Conservation (phyloP, 1,284 basidiomycete species). For the Tremellales sp. region DNA sequence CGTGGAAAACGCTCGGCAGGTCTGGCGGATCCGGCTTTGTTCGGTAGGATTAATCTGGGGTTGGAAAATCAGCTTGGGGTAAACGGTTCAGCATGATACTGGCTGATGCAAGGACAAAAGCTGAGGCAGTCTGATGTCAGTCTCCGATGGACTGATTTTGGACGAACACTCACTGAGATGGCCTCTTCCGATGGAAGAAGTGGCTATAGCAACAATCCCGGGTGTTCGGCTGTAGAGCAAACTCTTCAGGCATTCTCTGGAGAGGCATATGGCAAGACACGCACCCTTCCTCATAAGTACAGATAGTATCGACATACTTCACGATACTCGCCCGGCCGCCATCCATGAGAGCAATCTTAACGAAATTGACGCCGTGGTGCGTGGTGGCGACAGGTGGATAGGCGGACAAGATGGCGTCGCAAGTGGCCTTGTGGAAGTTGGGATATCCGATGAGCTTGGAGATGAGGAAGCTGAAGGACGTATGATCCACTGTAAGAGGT, state of each 20-base stretch:
- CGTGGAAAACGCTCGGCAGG: slow-evolving; percentile 39
- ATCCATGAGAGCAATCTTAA: slow-evolving; percentile 34
- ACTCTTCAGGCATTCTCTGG: background rate
- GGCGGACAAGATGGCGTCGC: slow-evolving; percentile 36
- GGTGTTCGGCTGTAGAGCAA: slow-evolving; percentile 27
- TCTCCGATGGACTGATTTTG: slow-evolving; percentile 9
- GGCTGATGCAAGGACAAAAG: slow-evolving; percentile 25
- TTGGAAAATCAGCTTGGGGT: slow-evolving; percentile 1
- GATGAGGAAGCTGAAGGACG: slow-evolving; percentile 34
- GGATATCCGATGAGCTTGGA: slow-evolving; percentile 36
- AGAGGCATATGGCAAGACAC: slow-evolving; percentile 10
- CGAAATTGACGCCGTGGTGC: slow-evolving; percentile 44
- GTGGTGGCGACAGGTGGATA: slow-evolving; percentile 43
- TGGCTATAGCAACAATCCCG: slow-evolving; percentile 40
- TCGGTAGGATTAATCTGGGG: slow-evolving; percentile 29
- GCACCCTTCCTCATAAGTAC: slow-evolving; percentile 34
- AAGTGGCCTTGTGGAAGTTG: slow-evolving; percentile 24
- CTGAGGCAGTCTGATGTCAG: slow-evolving; percentile 2
- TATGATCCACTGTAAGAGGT: background rate
- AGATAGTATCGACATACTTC: slow-evolving; percentile 41
- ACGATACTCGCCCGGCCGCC: slow-evolving; percentile 25
- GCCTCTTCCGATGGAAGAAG: slow-evolving; percentile 40
- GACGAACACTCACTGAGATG: slow-evolving; percentile 34
- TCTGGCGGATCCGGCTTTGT: slow-evolving; percentile 29
- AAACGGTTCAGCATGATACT: background rate